phyloP scores from a whole-genome alignment of 2,329 filamentous ascomycete genomes.

The Saccharata proteae region DNA sequence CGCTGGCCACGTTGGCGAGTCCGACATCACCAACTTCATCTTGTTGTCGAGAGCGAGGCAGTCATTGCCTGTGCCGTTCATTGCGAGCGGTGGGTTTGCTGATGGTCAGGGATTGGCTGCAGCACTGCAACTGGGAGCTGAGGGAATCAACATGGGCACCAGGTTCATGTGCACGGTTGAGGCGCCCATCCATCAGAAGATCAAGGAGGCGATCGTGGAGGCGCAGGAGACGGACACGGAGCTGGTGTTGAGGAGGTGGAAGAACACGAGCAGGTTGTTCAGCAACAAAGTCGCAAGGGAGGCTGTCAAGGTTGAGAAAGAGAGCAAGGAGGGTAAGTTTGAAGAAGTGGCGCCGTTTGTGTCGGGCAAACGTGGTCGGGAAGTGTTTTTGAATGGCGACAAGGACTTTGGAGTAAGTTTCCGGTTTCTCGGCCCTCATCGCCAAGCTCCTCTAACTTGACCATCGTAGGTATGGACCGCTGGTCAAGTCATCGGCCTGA shows the following conservation, averaged over 20 bases:
- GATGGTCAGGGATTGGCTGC: constrained; percentile 90
- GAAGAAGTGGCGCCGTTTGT: constrained; percentile 77
- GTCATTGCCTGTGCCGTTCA: constrained; percentile 75
- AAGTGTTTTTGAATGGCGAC: constrained; percentile 90
- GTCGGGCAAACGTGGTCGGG: constrained; percentile 76
- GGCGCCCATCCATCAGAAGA: constrained; percentile 80
- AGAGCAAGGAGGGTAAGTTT: constrained; percentile 77
- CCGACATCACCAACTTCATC: constrained; percentile 82
- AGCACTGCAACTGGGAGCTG: constrained; percentile 77
- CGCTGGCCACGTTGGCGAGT: constrained; percentile 79
- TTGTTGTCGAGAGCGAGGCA: constrained; percentile 77
- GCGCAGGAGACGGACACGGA: constrained; percentile 86
- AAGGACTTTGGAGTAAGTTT: constrained; percentile 77
- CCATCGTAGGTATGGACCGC: constrained; percentile 90
- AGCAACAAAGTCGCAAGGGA: constrained; percentile 78
- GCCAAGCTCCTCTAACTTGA: constrained; percentile 1
- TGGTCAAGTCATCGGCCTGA: constrained; percentile 70
- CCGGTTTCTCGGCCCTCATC: no score
- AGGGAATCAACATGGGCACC: constrained; percentile 97
- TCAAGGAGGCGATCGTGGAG: constrained; percentile 85
- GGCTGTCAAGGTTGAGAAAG: constrained; percentile 70
- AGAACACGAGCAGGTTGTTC: constrained; percentile 80
- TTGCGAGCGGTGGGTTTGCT: constrained; percentile 89
- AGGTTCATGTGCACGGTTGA: constrained; percentile 95
- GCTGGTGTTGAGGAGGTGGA: constrained; percentile 79